Percentiles rank a stretch among this genome's conserved stretches.
phyloP scores from a whole-genome alignment of 2,329 filamentous ascomycete species.

The Mycocentrospora acerina region DNA sequence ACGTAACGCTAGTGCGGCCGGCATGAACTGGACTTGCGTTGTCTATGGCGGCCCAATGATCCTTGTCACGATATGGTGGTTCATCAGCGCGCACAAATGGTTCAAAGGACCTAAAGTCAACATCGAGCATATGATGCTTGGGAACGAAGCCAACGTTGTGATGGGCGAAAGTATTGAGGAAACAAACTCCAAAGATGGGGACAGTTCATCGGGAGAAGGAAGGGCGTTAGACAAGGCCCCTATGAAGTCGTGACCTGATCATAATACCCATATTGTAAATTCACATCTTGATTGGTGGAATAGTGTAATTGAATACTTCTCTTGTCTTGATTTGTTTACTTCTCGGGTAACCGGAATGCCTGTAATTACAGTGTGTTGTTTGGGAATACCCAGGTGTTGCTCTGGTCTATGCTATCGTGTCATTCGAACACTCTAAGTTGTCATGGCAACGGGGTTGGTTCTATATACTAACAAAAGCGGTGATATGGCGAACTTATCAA shows the following conservation, averaged over 20 bases:
- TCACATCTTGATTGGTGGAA: not conserved
- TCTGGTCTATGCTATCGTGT: no score
- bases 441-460: no score
- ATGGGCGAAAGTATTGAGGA: slow-evolving; percentile 30
- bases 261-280: not conserved
- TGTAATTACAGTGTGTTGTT: no score
- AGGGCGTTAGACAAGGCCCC: slow-evolving; percentile 1
- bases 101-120: slow-evolving; percentile 72
- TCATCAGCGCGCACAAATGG: slow-evolving; percentile 65
- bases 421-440: no score
- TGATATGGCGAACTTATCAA: no score
- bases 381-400: no score
- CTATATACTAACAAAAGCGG: no score
- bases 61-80: slow-evolving; percentile 62
- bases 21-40: slow-evolving; percentile 70
- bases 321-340: no score
- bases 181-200: slow-evolving; percentile 7
- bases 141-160: slow-evolving; percentile 41
- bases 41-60: slow-evolving; percentile 68
- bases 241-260: not conserved
- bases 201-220: slow-evolving; percentile 5
- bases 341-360: no score
- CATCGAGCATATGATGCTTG: slow-evolving; percentile 58
- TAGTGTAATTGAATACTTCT: no score
- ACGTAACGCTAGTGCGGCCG: slow-evolving; percentile 38